Conservation (phyloP, 257 asterid genomes). For the Nicotiana noctiflora region DNA sequence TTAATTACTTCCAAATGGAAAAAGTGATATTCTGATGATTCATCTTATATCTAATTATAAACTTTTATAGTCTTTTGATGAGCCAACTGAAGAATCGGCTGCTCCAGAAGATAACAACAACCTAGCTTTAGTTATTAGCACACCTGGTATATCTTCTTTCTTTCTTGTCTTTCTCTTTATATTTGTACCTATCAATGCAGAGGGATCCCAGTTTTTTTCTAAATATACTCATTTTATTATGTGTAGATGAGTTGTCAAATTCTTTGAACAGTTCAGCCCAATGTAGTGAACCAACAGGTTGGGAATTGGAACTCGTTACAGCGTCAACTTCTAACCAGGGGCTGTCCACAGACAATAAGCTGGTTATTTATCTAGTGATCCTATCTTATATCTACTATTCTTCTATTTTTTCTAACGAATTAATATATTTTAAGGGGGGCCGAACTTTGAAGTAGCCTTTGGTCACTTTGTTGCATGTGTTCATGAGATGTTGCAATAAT, state of each 20-base stretch:
- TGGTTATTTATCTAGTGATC: slow-evolving; percentile 6
- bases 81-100: slow-evolving; percentile 38
- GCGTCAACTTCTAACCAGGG: slow-evolving; percentile 18
- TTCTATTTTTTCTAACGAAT: neutral
- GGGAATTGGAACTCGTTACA: slow-evolving; percentile 65
- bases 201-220: neutral
- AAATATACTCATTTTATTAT: neutral
- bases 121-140: slow-evolving; percentile 17
- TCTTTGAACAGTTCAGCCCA: slow-evolving; percentile 18
- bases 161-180: neutral
- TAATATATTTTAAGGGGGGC: too few species aligned
- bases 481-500: too few species aligned
- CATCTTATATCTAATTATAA: neutral
- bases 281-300: slow-evolving; percentile 34
- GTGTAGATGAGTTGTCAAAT: slow-evolving; percentile 15
- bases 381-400: neutral
- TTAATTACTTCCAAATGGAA: neutral
- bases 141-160: slow-evolving; percentile 24
- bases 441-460: too few species aligned
- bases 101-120: slow-evolving; percentile 17
- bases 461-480: too few species aligned
- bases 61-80: slow-evolving; percentile 52
- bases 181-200: neutral
- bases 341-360: slow-evolving; percentile 22
- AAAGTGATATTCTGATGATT: neutral